These are phyloP conservation scores for Talaromyces thailandensis DNA, from an alignment of 495 filamentous ascomycete genomes.

Conservation along the genomic window DNA sequence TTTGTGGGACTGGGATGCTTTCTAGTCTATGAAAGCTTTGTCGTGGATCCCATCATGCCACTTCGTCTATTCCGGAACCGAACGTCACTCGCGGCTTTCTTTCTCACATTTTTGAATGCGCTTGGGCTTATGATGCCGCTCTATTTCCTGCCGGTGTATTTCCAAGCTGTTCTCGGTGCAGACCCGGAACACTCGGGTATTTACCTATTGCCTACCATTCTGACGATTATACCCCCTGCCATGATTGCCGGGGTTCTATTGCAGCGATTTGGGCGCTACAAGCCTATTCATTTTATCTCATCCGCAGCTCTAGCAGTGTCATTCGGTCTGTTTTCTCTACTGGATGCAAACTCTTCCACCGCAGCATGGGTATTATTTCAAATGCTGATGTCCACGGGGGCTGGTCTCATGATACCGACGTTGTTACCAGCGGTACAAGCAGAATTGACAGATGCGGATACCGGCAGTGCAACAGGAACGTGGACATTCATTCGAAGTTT, in stretches of 20 bases:
- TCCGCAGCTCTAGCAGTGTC: slow-evolving; percentile 30
- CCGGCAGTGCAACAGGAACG: slow-evolving; percentile 28
- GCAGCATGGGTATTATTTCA: slow-evolving; percentile 23
- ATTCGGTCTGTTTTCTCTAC: slow-evolving; percentile 31
- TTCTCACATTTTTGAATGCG: slow-evolving; percentile 16
- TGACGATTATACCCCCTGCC: slow-evolving; percentile 22
- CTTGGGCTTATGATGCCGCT: slow-evolving; percentile 2
- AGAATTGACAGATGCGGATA: slow-evolving; percentile 22
- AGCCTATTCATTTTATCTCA: slow-evolving; percentile 29
- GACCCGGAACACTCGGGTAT: slow-evolving; percentile 28
- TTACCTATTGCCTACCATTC: slow-evolving; percentile 23
- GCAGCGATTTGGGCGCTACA: slow-evolving; percentile 34
- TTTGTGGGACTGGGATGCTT: slow-evolving; percentile 21
- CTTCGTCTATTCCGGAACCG: slow-evolving; percentile 25
- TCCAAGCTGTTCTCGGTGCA: slow-evolving; percentile 27
- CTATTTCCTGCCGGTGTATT: slow-evolving; percentile 38
- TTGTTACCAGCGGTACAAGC: slow-evolving; percentile 32
- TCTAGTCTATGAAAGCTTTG: slow-evolving; percentile 21
- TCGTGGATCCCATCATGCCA: slow-evolving; percentile 30
- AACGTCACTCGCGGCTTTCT: slow-evolving; percentile 10
- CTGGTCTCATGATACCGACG: slow-evolving; percentile 20
- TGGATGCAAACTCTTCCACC: slow-evolving; percentile 15
- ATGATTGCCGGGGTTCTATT: slow-evolving; percentile 24
- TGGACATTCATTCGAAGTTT: slow-evolving; percentile 40
- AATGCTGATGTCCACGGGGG: slow-evolving; percentile 18